phyloP scores from a whole-genome alignment of 106 monocot genomes.

The Iris macrosiphon region DNA sequence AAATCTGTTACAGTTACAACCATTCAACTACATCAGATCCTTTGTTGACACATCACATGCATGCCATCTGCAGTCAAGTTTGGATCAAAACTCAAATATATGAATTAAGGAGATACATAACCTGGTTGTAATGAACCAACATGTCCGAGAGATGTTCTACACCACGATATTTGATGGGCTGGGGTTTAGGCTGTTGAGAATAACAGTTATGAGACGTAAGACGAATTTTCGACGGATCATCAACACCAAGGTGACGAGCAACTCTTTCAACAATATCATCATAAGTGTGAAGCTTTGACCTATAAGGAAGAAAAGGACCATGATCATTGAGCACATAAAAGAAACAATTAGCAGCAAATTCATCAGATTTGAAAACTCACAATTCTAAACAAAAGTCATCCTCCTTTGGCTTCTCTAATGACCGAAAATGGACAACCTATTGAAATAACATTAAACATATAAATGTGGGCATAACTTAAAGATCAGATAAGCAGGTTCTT shows the following conservation, averaged over 20 bases:
- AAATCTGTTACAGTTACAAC: conserved; percentile 42
- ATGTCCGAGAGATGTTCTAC: conserved; percentile 93
- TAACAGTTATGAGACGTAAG: conserved; percentile 99
- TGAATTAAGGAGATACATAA: too few relatives aligned
- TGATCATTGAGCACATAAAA: conserved; percentile 2
- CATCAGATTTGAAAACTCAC: conserved; percentile 2
- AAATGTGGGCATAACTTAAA: too few relatives aligned
- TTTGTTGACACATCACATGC: too few relatives aligned
- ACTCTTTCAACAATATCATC: conserved; percentile 95
- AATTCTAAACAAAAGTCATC: conserved; percentile 15
- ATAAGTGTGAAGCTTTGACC: conserved; percentile 83
- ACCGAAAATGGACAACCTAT: conserved; percentile 10
- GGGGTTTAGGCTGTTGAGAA: conserved; percentile 97
- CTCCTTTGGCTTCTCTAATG: conserved; percentile 11
- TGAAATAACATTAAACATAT: neutral
- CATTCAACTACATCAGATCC: neutral
- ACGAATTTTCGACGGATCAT: conserved; percentile 95
- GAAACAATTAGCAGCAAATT: too few relatives aligned
- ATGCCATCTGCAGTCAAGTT: too few relatives aligned
- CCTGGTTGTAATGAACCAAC: conserved; percentile 98
- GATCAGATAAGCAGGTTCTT: too few relatives aligned
- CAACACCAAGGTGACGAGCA: conserved; percentile 68
- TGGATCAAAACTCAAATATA: too few relatives aligned
- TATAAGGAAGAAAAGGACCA: conserved; percentile 12
- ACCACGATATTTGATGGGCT: conserved; percentile 90